A percentile compares a stretch with the other conserved stretches of the same genome.
phyloP scores from a whole-genome alignment of 2,329 filamentous ascomycete genomes.

The Juglanconis oblonga region DNA sequence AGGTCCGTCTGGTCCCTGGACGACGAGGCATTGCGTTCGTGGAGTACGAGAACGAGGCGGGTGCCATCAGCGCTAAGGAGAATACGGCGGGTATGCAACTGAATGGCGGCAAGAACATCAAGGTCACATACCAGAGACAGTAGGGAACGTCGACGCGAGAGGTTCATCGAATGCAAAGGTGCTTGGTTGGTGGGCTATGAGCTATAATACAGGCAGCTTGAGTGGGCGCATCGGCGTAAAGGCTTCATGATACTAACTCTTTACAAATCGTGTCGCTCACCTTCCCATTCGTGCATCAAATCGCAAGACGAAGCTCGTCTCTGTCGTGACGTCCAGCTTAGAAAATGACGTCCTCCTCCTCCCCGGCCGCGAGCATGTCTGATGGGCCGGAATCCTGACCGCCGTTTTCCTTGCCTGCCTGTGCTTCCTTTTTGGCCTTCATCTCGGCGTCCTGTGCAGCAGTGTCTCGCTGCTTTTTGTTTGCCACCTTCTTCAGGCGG shows the following conservation, averaged over 20 bases:
- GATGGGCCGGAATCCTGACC: conserved; percentile 42
- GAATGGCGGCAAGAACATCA: conserved; percentile 74
- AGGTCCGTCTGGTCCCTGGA: conserved; percentile 85
- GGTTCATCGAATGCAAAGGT: not conserved
- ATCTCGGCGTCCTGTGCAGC: conserved; percentile 72
- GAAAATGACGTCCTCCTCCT: conserved; percentile 86
- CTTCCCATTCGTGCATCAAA: conserved; percentile 11
- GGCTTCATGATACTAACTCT: conserved; percentile 22
- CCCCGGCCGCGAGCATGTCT: conserved; percentile 71
- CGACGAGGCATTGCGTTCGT: conserved; percentile 90
- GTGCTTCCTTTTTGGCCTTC: conserved; percentile 64
- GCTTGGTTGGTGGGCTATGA: not conserved
- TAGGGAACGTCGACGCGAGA: conserved; percentile 34
- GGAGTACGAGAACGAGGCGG: conserved; percentile 88
- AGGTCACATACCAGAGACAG: conserved; percentile 95
- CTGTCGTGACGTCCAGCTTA: conserved; percentile 34
- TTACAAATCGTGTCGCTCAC: conserved; percentile 11
- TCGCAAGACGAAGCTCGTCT: not conserved
- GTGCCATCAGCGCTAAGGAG: conserved; percentile 91
- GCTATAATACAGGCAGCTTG: conserved; percentile 10
- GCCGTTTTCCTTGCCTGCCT: conserved; percentile 37
- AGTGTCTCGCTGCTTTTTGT: conserved; percentile 77
- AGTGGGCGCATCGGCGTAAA: conserved; percentile 9
- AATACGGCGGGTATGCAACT: conserved; percentile 82
- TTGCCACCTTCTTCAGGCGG: conserved; percentile 88